Conservation (phyloP, 371 early-diverging fungal species). For the Funneliformis caledonium region DNA sequence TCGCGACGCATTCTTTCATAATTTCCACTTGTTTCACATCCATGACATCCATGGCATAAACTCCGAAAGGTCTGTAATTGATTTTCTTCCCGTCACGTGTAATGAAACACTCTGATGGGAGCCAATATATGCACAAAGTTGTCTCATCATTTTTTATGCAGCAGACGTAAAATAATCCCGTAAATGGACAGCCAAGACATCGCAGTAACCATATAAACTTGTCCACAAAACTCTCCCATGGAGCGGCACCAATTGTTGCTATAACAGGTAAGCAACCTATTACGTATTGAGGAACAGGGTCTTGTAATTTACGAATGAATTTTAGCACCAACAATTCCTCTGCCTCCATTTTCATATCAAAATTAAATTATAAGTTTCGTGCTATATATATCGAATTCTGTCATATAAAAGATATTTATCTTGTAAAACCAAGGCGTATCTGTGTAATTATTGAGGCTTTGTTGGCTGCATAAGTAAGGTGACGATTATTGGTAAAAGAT, state of each 20-base stretch:
- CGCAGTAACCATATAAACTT: background rate
- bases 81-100: background rate
- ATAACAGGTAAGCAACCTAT: constrained; percentile 2
- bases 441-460: too few species aligned
- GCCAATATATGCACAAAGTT: background rate
- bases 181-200: constrained; percentile 10
- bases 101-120: background rate
- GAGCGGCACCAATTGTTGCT: constrained; percentile 5
- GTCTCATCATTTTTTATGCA: background rate
- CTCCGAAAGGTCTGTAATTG: constrained; percentile 6
- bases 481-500: too few species aligned
- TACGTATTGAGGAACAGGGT: constrained; percentile 1
- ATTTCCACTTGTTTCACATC: too few species aligned
- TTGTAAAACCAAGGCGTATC: too few species aligned
- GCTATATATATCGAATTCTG: too few species aligned
- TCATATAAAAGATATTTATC: too few species aligned
- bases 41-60: background rate
- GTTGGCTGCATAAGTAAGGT: too few species aligned
- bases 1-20: constrained; percentile 1
- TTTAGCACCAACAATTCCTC: background rate
- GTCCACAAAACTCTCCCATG: background rate
- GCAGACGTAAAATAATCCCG: background rate
- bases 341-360: too few species aligned
- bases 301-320: background rate
- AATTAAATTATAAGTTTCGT: too few species aligned